A percentile compares a stretch with the other conserved stretches of the same genome.
Evolutionary conservation across 768 basidiomycete species (phyloP).

Genomic region (Lactarius trivialis): DNA sequence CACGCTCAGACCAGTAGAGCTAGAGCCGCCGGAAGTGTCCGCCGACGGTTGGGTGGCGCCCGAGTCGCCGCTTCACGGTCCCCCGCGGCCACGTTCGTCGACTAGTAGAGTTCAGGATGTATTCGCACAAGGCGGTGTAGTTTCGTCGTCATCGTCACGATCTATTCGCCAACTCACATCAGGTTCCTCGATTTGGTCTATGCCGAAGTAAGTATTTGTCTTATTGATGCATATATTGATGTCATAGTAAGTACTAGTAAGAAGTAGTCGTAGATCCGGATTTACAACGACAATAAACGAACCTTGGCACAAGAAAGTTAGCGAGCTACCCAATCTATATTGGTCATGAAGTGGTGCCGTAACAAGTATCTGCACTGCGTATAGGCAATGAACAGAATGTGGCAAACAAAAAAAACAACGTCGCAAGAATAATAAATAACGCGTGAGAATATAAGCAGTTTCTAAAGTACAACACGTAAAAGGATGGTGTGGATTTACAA

Average conservation of each 20-base stretch:
- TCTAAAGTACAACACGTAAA: slow-evolving; percentile 14
- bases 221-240: neutral
- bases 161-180: neutral
- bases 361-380: neutral
- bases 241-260: neutral
- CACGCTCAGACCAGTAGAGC: neutral
- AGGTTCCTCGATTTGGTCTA: neutral
- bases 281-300: neutral
- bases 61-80: neutral
- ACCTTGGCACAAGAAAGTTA: too few relatives aligned
- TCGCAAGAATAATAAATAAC: neutral
- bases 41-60: neutral
- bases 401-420: neutral
- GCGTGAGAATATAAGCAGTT: slow-evolving; percentile 3
- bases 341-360: neutral
- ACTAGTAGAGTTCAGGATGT: neutral
- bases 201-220: neutral
- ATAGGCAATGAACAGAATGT: neutral
- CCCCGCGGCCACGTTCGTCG: neutral
- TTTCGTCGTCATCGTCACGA: neutral
- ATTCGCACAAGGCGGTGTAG: neutral
- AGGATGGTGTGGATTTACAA: slow-evolving; percentile 5
- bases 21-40: neutral
- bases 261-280: neutral
- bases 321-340: neutral